Evolutionary conservation across 768 basidiomycete species (phyloP).

Genomic region (Suillus decipiens): DNA sequence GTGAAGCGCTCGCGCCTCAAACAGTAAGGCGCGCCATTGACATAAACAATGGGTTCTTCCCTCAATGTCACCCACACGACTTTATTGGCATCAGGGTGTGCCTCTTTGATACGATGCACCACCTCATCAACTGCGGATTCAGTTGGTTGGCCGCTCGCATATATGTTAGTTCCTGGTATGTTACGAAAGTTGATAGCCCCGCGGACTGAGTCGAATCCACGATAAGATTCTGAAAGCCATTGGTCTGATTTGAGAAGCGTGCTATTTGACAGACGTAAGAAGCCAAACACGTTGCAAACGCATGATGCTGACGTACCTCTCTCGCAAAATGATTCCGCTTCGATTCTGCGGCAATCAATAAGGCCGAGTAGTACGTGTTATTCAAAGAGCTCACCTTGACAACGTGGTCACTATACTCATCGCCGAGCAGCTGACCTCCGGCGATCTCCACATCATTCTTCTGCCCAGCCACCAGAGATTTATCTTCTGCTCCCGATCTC

Average conservation of each 20-base stretch:
- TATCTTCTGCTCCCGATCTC: constrained; percentile 58
- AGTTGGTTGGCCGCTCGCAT: constrained; percentile 92
- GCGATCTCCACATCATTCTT: constrained; percentile 73
- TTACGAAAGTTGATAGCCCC: constrained; percentile 97
- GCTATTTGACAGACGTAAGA: constrained; percentile 36
- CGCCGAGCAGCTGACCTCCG: constrained; percentile 86
- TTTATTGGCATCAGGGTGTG: constrained; percentile 59
- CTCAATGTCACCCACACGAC: constrained; percentile 93
- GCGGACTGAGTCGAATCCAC: constrained; percentile 67
- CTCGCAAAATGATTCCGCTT: constrained; percentile 90
- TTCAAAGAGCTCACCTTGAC: constrained; percentile 61
- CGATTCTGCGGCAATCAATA: constrained; percentile 62
- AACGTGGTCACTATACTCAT: constrained; percentile 95
- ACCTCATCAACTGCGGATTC: constrained; percentile 83
- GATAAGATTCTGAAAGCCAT: constrained; percentile 77
- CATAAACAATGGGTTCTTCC: constrained; percentile 89
- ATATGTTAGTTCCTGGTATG: constrained; percentile 78
- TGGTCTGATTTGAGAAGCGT: constrained; percentile 92
- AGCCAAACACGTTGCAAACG: constrained; percentile 2
- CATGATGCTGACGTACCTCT: constrained; percentile 54
- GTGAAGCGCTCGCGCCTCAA: constrained; percentile 82
- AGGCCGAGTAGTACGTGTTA: constrained; percentile 1
- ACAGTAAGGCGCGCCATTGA: constrained; percentile 93
- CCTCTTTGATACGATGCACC: constrained; percentile 58
- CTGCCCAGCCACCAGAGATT: constrained; percentile 62